Evolutionary conservation across 2,329 filamentous ascomycete genomes (phyloP), one percentile per base, ranked within the genome.

Genomic region (Xylariales sp.): DNA sequence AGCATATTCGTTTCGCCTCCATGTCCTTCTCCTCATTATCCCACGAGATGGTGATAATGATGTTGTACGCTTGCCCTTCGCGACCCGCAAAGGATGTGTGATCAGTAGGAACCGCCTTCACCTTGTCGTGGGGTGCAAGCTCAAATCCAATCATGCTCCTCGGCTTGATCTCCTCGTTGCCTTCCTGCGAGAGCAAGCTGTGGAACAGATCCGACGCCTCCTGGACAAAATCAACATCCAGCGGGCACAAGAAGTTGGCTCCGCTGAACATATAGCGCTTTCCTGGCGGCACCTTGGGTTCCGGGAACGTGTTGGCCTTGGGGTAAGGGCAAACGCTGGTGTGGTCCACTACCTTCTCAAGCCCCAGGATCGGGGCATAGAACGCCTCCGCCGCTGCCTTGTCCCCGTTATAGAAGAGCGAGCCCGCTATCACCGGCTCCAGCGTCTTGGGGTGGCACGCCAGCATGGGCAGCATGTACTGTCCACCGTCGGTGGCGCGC

Each of bases 11-110:
- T 0, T 64, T 56, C 15, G 66, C 55, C 8, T 57, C 51, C 1
- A 23, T 21, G 41, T 72, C 69, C 16, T 62, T 56, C 6, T 43
- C 49, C 4, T 50, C 25, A 25, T 66, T 57, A 2, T 57, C 56
- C 69, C 69, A 72, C 10, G 60, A 56, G 20, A 67, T 55, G 5
- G 51, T 48, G 3, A 66, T 56, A 36, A 66, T 53, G 2, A 62
- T 62, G 33, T 73, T 69, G 43, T 67, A 67, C 25, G 67, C 66
- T 5, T 50, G 16, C 5, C 30, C 49, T 6, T 65, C 67, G 5
- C 70, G 60, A 42, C 66, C 69, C 4, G 67, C 64, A 40, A 69
- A 70, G 0, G 70, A 63, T 5, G 63, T 74, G 2, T 55, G 59
- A 3, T 54, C 43, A 1, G 56, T 44, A 0, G 55, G 47, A 5